A percentile compares a stretch with the other conserved stretches of the same genome.
Conservation (phyloP, 1,284 basidiomycete species). For the Fereydounia khargensis region DNA sequence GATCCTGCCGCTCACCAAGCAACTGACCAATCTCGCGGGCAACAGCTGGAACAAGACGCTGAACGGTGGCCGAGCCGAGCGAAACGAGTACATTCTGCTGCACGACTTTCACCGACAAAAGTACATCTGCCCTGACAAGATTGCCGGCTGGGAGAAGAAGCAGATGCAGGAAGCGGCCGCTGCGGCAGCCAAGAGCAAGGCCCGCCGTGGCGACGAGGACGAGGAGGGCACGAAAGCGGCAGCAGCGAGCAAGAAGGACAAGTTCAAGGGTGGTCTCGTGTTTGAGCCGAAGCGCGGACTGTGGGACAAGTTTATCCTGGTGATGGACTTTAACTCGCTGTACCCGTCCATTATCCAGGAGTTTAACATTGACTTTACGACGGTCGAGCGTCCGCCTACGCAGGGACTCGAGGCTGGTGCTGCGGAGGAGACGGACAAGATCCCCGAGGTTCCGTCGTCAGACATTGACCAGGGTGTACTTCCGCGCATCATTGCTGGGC, state of each 20-base stretch:
- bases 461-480: conserved; percentile 81
- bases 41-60: conserved; percentile 74
- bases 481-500: conserved; percentile 89
- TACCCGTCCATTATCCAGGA: conserved; percentile 99
- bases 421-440: conserved; percentile 63
- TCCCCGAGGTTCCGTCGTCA: conserved; percentile 80
- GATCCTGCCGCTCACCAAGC: conserved; percentile 81
- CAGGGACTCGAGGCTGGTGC: conserved; percentile 60
- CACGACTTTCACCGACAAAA: conserved; percentile 97
- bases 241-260: conserved; percentile 70
- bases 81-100: conserved; percentile 97
- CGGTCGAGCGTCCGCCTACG: conserved; percentile 68
- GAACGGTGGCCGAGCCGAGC: conserved; percentile 78
- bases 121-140: conserved; percentile 94
- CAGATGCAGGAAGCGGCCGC: conserved; percentile 40
- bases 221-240: conserved; percentile 42
- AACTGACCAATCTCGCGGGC: conserved; percentile 94
- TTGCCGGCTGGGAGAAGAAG: conserved; percentile 65
- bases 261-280: conserved; percentile 97
- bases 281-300: conserved; percentile 94
- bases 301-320: conserved; percentile 94
- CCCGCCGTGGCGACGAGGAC: conserved; percentile 21
- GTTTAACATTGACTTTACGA: conserved; percentile 99
- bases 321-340: conserved; percentile 99
- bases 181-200: conserved; percentile 36